Base-by-base conservation (phyloP, 2,329 filamentous ascomycete species). In the Emmonsia crescens region DNA sequence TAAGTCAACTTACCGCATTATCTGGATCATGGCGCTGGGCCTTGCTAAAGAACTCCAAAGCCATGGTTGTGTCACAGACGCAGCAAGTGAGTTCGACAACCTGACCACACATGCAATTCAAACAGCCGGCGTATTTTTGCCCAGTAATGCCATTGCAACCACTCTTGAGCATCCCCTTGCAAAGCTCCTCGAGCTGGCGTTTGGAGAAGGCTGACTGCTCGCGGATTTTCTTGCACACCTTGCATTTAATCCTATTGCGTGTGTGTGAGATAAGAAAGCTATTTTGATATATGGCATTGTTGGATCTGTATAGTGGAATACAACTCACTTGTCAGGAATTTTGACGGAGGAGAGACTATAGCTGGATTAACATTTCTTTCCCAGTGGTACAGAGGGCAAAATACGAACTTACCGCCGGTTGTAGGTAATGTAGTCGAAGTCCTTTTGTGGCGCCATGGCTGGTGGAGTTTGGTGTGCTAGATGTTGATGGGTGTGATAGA, bases 41-140 rank as follows among this genome's bases (percentile, higher is more conserved):
- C 64, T 81, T 83, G 21, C 78, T 76, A 65, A 83, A 85, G 0
- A 73, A 72, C 5, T 80, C 76, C 1, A 82, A 61, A 0, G 74
- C 71, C 66, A 82, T 82, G 1, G 71, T 74, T 61, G 75, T 67
- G 24, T 74, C 68, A 66, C 83, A 85, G 44, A 77, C 71, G 38
- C 65, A 68, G 65, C 82, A 85, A 9, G 73, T 71, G 33, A 83
- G 67, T 65, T 84, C 82, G 3, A 75, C 69, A 1, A 73, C 64
- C 55, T 77, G 75, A 14, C 68, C 66, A 4, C 76, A 77, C 40
- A 75, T 72, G 63, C 82, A 85, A 0, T 60, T 44, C 6, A 71
- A 67, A 69, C 82, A 85, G 29, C 70, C 74, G 27, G 75, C 72
- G 5, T 66, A 62, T 6, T 66, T 67, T 29, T 61, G 60, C 4